These are phyloP conservation scores for Ogataea methylovora DNA, from an alignment of 805 yeast species.

Conservation along the genomic window DNA sequence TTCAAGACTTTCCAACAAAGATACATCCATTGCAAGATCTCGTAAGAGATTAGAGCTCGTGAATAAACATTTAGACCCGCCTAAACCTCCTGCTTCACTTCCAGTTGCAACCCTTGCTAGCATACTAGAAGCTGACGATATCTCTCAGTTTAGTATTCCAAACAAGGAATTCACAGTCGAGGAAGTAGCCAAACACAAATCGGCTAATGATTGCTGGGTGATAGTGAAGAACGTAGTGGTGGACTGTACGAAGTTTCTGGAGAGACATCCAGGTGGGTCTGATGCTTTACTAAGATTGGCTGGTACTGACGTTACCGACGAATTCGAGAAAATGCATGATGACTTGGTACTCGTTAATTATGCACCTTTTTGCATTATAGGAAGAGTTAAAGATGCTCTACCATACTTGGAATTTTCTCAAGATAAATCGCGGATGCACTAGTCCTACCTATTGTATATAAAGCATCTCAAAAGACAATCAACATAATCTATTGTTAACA, in stretches of 20 bases:
- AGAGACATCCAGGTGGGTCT: slow-evolving; percentile 67
- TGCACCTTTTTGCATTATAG: slow-evolving; percentile 41
- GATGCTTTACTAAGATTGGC: slow-evolving; percentile 64
- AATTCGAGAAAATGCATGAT: slow-evolving; percentile 51
- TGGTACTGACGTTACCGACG: slow-evolving; percentile 62
- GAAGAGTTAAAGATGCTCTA: slow-evolving; percentile 38
- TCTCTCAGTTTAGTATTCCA: slow-evolving; percentile 32
- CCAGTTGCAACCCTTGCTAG: too few species aligned
- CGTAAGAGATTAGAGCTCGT: slow-evolving; percentile 32
- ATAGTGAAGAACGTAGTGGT: slow-evolving; percentile 45
- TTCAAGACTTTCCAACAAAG: too few species aligned
- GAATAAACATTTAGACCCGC: slow-evolving; percentile 36
- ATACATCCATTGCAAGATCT: slow-evolving; percentile 7
- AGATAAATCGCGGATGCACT: too few species aligned
- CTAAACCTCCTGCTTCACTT: too few species aligned
- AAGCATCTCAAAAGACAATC: too few species aligned
- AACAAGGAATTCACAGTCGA: slow-evolving; percentile 36
- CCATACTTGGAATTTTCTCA: slow-evolving; percentile 29
- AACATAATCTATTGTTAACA: too few species aligned
- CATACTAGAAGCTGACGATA: slow-evolving; percentile 9
- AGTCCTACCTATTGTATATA: too few species aligned
- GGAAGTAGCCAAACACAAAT: slow-evolving; percentile 42
- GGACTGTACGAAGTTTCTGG: slow-evolving; percentile 37
- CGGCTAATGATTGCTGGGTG: slow-evolving; percentile 43
- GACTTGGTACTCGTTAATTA: slow-evolving; percentile 45